phyloP scores from a whole-genome alignment of 2,329 filamentous ascomycete species.

The Penicillium sp. region DNA sequence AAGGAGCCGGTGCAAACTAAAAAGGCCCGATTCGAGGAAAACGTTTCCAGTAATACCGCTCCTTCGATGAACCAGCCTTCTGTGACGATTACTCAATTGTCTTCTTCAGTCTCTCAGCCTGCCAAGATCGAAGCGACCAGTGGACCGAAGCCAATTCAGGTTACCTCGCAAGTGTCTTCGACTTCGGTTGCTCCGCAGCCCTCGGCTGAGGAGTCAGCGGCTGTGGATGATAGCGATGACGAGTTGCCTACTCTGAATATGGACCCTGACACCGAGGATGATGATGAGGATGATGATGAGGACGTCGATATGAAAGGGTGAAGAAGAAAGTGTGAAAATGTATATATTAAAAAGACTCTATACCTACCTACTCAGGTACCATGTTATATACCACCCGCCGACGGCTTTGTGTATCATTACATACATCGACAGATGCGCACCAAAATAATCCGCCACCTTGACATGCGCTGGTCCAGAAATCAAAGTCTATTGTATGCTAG shows the following conservation, averaged over 20 bases:
- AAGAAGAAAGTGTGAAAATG: neutral
- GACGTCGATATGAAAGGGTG: slow-evolving; percentile 28
- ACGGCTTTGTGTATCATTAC: neutral
- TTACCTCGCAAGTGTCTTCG: slow-evolving; percentile 11
- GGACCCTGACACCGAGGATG: slow-evolving; percentile 48
- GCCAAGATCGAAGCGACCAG: slow-evolving; percentile 12
- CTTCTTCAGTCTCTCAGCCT: slow-evolving; percentile 9
- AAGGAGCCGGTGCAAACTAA: slow-evolving; percentile 26
- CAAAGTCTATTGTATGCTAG: neutral
- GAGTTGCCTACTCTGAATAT: slow-evolving; percentile 50
- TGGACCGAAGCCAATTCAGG: slow-evolving; percentile 2
- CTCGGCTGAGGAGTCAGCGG: slow-evolving; percentile 14
- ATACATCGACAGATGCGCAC: neutral
- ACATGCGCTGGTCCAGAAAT: neutral
- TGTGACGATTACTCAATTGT: neutral
- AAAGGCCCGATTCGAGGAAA: slow-evolving; percentile 32
- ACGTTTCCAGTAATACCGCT: slow-evolving; percentile 2
- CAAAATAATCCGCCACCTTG: neutral
- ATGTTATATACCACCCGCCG: neutral
- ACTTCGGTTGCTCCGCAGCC: slow-evolving; percentile 6
- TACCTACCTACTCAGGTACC: neutral
- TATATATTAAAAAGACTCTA: neutral
- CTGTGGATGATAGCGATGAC: slow-evolving; percentile 46
- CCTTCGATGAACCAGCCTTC: slow-evolving; percentile 1
- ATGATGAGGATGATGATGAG: slow-evolving; percentile 39